Evolutionary conservation across 495 filamentous ascomycete species (phyloP).

Genomic region (Penicillium paxilli): DNA sequence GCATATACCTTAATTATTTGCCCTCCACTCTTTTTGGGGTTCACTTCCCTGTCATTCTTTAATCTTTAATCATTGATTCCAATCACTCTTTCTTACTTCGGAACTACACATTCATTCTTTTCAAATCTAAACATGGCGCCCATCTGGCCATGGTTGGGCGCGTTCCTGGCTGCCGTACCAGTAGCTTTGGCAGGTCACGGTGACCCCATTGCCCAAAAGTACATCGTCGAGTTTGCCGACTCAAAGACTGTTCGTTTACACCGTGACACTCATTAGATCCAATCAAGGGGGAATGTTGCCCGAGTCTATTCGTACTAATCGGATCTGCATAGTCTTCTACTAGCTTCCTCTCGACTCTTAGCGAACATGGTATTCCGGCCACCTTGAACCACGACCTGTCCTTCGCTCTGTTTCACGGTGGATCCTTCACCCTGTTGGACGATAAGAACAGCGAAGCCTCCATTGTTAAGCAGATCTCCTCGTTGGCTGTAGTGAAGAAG

Average conservation of each 20-base stretch:
- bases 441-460: constrained; percentile 6
- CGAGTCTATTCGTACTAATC: no score
- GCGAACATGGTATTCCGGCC: constrained; percentile 5
- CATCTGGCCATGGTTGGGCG: constrained; percentile 9
- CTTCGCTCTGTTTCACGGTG: constrained; percentile 19
- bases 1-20: not conserved
- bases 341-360: constrained; percentile 12
- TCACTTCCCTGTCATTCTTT: not conserved
- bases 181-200: constrained; percentile 16
- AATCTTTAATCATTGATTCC: not conserved
- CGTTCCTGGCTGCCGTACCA: constrained; percentile 9
- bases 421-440: constrained; percentile 13
- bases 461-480: constrained; percentile 13
- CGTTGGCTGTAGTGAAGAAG: constrained; percentile 11
- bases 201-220: constrained; percentile 12
- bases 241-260: constrained; percentile 4
- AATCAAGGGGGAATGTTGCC: not conserved
- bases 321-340: constrained; percentile 5
- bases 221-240: constrained; percentile 23
- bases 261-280: not conserved
- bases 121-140: constrained; percentile 13
- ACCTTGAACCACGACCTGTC: constrained; percentile 12
- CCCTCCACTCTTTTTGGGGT: no score
- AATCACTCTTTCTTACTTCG: not conserved
- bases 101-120: not conserved